phyloP scores from a whole-genome alignment of 2,329 filamentous ascomycete genomes.

The Thermothelomyces thermophilus region DNA sequence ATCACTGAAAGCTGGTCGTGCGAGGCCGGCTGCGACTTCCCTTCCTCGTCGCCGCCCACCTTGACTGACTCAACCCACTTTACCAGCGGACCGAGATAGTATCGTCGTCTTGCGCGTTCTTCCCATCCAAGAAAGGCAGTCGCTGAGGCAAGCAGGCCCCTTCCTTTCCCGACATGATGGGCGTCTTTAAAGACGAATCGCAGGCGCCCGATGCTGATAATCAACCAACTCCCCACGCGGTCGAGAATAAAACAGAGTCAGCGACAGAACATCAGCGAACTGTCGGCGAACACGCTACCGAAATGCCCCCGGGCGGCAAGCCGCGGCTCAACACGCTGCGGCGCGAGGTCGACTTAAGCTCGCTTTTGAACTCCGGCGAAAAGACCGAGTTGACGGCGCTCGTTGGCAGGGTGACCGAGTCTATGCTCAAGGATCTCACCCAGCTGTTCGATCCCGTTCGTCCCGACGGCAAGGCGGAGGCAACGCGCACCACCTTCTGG shows the following conservation, averaged over 20 bases:
- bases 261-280: constrained; percentile 3
- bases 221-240: background rate
- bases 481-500: constrained; percentile 27
- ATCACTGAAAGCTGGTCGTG: background rate
- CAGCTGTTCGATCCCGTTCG: constrained; percentile 45
- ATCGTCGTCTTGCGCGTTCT: background rate
- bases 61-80: background rate
- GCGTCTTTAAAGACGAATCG: constrained; percentile 1
- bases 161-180: constrained; percentile 9
- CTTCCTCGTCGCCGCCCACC: background rate
- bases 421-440: constrained; percentile 47
- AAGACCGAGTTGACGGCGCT: constrained; percentile 47
- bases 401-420: constrained; percentile 46
- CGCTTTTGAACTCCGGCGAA: constrained; percentile 42
- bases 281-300: constrained; percentile 10
- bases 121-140: constrained; percentile 5
- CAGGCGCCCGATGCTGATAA: constrained; percentile 1
- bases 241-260: background rate
- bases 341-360: constrained; percentile 46
- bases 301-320: constrained; percentile 37
- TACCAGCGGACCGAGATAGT: background rate
- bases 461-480: constrained; percentile 24
- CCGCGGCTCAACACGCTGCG: constrained; percentile 31
- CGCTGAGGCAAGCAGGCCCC: background rate
- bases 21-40: constrained; percentile 4